phyloP scores from a whole-genome alignment of 2,329 filamentous ascomycete species.

The Pseudocercospora fijiensis region DNA sequence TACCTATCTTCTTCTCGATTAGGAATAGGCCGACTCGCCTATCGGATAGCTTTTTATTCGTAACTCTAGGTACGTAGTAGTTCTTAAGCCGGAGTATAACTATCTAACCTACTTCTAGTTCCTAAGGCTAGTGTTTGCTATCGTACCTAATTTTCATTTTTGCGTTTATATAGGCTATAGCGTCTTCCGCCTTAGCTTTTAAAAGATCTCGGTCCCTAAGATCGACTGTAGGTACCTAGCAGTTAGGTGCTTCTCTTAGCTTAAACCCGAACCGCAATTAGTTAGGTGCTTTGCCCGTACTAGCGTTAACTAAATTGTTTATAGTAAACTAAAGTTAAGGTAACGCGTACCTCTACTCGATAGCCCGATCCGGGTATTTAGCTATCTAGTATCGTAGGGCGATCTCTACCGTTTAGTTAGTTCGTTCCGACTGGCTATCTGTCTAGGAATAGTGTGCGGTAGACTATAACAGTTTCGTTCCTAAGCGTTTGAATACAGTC shows the following conservation, averaged over 20 bases:
- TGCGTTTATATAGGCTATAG: background rate
- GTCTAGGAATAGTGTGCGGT: background rate
- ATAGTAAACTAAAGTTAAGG: background rate
- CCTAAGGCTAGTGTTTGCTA: background rate
- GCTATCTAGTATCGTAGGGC: background rate
- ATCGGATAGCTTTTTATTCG: background rate
- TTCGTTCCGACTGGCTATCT: background rate
- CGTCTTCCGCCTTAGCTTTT: background rate
- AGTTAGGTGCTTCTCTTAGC: background rate
- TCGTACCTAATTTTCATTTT: background rate
- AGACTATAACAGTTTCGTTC: background rate
- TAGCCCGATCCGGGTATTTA: background rate
- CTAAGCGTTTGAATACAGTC: background rate
- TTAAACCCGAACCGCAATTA: background rate
- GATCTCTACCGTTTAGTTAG: background rate
- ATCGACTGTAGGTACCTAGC: background rate
- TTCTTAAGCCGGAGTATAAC: background rate
- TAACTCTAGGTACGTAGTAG: background rate
- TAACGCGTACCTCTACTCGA: background rate
- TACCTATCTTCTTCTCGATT: background rate
- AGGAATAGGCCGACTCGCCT: background rate
- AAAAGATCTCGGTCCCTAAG: background rate
- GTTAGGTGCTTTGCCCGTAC: background rate
- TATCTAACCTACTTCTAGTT: background rate
- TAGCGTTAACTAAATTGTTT: background rate